Conservation (phyloP, 139 green algal genomes). For the Spirogloea muscicola region DNA sequence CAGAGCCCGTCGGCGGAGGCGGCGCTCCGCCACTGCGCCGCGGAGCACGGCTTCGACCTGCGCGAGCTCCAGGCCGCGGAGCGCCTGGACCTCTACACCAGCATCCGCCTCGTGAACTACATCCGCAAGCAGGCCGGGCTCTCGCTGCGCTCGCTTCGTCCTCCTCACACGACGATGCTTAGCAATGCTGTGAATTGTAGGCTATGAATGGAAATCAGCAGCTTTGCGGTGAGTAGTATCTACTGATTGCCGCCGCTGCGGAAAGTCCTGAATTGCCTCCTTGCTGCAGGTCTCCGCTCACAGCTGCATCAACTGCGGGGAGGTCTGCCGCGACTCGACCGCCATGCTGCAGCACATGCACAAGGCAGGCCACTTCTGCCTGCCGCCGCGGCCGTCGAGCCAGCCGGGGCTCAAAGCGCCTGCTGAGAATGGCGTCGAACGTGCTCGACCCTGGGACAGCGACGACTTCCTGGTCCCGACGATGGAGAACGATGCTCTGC, state of each 20-base stretch:
- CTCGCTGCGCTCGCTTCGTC: background rate
- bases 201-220: background rate
- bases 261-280: background rate
- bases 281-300: background rate
- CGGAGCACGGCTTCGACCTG: slow-evolving; percentile 7
- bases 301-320: background rate
- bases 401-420: background rate
- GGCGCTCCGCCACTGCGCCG: background rate
- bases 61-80: background rate
- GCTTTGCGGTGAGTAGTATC: background rate
- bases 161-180: background rate
- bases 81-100: background rate
- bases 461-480: slow-evolving; percentile 23
- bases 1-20: slow-evolving; percentile 1
- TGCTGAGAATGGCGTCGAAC: no score
- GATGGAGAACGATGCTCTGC: slow-evolving; percentile 27
- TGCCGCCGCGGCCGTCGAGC: background rate
- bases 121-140: background rate
- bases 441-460: slow-evolving; percentile 22
- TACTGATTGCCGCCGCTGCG: background rate
- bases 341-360: slow-evolving; percentile 7
- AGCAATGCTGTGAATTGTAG: background rate
- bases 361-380: background rate
- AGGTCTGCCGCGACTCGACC: background rate
- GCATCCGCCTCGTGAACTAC: slow-evolving; percentile 14